Evolutionary conservation across 2,329 filamentous ascomycete genomes (phyloP), one percentile per base, ranked within the genome.

Genomic region (Ambrosiella beaveri): DNA sequence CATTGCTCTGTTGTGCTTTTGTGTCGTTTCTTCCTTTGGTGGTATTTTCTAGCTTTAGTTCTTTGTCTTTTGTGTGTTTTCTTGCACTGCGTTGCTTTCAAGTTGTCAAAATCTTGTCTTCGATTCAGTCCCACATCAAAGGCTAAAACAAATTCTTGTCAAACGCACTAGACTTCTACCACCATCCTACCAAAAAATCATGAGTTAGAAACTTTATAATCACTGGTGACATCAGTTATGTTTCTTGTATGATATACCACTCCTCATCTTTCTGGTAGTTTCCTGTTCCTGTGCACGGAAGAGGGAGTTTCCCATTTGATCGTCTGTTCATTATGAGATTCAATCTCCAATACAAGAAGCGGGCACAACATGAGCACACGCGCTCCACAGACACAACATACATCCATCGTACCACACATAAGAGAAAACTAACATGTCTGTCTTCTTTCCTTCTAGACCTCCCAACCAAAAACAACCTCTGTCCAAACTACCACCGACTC

Each of bases 401-500:
- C 9, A 15, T 8, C n/a, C 5, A 41, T 17, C 44, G n/a, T 15
- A 17, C 11, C n/a, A 15, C 7, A 13, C 3, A 11, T 8, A 27
- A 27, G 27, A 27, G 27, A 27, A 27, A 27, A 17, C 47, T 51
- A 51, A 51, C 19, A 51, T 37, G 17, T 7, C 8, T 50, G 7
- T 51, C 13, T 35, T 13, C 37, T 52, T 45, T 51, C 63, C 62
- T 15, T 27, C 27, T 27, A 27, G 27, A 27, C 64, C 62, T 65
- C 68, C 17, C 64, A 69, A 17, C 68, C 67, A 8, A 71, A 69
- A 7, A 66, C 68, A 7, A 65, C 66, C 12, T 66, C 68, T n/a
- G 64, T 79, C 1, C 69, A 75, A 64, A 83, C 80, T 0, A 72
- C 82, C 8, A 82, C 78, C 0, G 71, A 72, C 38, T 39, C 59